Base-by-base conservation (phyloP, 441 rosid genomes). In the Jatropha podagrica region DNA sequence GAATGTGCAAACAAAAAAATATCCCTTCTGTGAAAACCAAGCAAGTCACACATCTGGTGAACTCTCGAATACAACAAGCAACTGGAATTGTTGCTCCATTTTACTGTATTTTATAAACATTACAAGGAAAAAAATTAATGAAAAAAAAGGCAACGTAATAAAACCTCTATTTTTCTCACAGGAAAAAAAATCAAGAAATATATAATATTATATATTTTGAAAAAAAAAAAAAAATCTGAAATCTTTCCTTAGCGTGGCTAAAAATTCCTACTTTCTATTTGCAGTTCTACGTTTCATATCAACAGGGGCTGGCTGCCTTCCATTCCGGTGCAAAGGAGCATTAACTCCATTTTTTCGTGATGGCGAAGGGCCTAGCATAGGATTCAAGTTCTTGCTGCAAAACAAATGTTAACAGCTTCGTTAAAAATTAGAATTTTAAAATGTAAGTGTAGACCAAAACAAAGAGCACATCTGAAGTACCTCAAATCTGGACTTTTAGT, bases 231-330 rank as follows among this genome's bases (percentile, higher is more conserved):
- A 77, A 73, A 67, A 76, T 72, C 68, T 68, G 67, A 74, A 78
- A 75, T 71, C 81, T 72, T 74, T 59, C 26, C 56, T 51, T 14
- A 23, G 69, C 81, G 79, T 80, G 85, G 77, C 52, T 77, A 73
- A 52, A 71, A 26, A 49, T 46, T 73, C 64, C 88, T 89, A 89
- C 80, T 86, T 91, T 82, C 88, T 84, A 68, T 66, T 83, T 18
- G 80, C 86, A 68, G 86, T 80, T 78, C 86, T 91, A 76, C 95
- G 88, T 78, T 90, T 95, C 79, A 86, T 89, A 58, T 89, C 96
- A 27, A 85, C 86, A 46, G 81, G 76, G 37, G 78, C 78, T 23
- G 89, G 74, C 77, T 83, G 92, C 88, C 91, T 90, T 76, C 83
- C 86, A 59, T 70, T 83, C 74, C 87, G 86, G 41, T 77, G 87